Evolutionary conservation across 371 early-diverging fungal genomes (phyloP), one percentile per base, ranked within the genome.

Genomic region (Smittium culicis): DNA sequence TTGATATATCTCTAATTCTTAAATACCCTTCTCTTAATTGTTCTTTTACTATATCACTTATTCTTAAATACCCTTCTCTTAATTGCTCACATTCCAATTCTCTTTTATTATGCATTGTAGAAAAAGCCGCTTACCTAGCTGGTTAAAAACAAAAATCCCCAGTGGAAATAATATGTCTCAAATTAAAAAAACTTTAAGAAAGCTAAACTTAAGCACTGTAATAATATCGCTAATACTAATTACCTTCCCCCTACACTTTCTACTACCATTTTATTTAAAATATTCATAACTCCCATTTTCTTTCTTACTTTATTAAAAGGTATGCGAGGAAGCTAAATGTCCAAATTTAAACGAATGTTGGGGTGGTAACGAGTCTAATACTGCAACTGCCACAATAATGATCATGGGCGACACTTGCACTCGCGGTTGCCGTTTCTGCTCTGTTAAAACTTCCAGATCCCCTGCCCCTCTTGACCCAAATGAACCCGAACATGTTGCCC

Each of bases 331-430:
- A 72, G 97, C 98, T 24, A 82, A 89, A 72, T 98, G 98, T 78
- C 98, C 98, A 25, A 98, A 98, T 80, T 90, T 97, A 74, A 89
- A 93, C 61, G 95, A 94, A 73, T 98, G 98, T 79, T 97, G 97
- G 98, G 95, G 96, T 65, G 97, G 96, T 33, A 90, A 94, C 66
- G 93, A 96, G 72, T 87, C 90, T 74, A 84, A 89, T 66, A 96
- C 95, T 14, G 96, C 98, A 0, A 98, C 98, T 0, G 98, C 98
- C 0, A 98, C 98, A 14, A 96, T 98, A 69, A 98, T 96, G 96
- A 85, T 98, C 72, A 96, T 98, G 97, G 98, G 98, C 67, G 96
- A 94, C 72, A 93, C 93, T 76, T 98, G 98, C 78, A 98, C 98
- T 1, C 85, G 98, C 61, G 98, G 96, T 0, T 98, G 98, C 79